phyloP scores from a whole-genome alignment of 306 rosid genomes.

The Pterocarpus macrocarpus region DNA sequence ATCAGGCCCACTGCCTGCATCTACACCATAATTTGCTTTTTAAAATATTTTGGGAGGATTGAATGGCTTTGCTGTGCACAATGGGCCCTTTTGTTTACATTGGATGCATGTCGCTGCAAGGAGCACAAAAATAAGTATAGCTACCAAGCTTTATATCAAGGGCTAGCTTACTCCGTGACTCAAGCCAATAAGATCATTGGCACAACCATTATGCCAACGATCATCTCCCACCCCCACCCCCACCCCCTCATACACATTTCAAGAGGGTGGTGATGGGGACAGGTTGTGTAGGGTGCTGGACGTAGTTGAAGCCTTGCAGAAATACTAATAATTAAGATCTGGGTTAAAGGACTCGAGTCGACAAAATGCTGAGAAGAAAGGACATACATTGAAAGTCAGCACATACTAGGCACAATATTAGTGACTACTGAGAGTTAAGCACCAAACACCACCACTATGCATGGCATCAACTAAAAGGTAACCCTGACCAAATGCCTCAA shows the following conservation, averaged over 20 bases:
- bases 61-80: not conserved
- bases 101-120: not conserved
- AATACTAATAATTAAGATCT: not conserved
- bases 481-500: not conserved
- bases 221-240: not conserved
- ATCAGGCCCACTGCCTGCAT: not conserved
- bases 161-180: not conserved
- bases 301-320: not conserved
- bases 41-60: not conserved
- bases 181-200: not conserved
- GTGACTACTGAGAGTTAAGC: not conserved
- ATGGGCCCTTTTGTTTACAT: not conserved
- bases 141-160: not conserved
- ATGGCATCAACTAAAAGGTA: not conserved
- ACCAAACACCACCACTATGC: conserved; percentile 7
- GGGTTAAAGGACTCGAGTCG: not conserved
- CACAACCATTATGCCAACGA: not conserved
- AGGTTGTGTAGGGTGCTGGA: not conserved
- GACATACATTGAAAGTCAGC: not conserved
- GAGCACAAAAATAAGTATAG: not conserved
- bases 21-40: not conserved
- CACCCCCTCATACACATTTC: not conserved
- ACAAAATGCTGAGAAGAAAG: not conserved
- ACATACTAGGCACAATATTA: not conserved
- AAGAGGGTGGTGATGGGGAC: not conserved